Percentiles rank a stretch among this genome's conserved stretches.
Conservation (phyloP, 495 filamentous ascomycete genomes). For the Venustampulla echinocandica region DNA sequence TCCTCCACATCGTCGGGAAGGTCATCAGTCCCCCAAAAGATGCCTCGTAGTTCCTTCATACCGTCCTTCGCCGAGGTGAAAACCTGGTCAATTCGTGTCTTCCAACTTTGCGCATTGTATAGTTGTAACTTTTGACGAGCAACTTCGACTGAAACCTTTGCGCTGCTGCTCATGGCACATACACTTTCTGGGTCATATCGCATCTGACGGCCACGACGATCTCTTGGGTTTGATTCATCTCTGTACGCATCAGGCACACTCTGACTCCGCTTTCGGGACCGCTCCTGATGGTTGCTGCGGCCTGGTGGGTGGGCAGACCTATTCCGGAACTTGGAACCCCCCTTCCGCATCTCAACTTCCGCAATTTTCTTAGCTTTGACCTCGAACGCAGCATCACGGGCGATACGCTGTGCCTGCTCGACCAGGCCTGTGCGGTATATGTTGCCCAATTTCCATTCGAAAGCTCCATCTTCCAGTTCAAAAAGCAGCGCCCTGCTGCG, state of each 20-base stretch:
- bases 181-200: conserved; percentile 73
- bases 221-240: conserved; percentile 22
- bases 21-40: conserved; percentile 80
- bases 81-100: conserved; percentile 74
- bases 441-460: conserved; percentile 90
- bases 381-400: conserved; percentile 80
- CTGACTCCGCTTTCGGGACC: conserved; percentile 39
- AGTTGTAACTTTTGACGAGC: conserved; percentile 66
- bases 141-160: conserved; percentile 61
- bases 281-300: conserved; percentile 26
- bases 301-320: conserved; percentile 41
- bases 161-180: conserved; percentile 53
- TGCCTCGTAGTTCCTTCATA: conserved; percentile 68
- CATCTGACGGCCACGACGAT: conserved; percentile 23
- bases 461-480: conserved; percentile 90
- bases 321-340: conserved; percentile 34
- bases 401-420: conserved; percentile 82
- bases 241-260: conserved; percentile 38
- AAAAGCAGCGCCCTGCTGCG: conserved; percentile 75
- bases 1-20: conserved; percentile 72
- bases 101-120: conserved; percentile 87
- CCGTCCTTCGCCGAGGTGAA: conserved; percentile 58
- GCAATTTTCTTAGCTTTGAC: conserved; percentile 78
- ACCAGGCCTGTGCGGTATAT: conserved; percentile 84
- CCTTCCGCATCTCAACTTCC: conserved; percentile 51